phyloP scores from a whole-genome alignment of 1,284 basidiomycete species.

The Chondrostereum purpureum region DNA sequence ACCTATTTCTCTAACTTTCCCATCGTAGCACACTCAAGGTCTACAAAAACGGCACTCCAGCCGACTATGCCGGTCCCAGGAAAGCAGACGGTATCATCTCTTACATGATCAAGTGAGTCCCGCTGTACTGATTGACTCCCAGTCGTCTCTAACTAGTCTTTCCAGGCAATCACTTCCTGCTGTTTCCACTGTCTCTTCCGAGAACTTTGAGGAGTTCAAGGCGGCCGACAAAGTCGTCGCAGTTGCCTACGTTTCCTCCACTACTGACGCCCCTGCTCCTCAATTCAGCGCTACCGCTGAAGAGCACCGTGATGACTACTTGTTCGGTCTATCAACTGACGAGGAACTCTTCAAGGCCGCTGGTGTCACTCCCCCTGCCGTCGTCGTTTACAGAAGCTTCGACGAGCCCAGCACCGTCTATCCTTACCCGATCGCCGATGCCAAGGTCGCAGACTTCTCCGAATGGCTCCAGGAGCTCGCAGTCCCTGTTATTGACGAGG shows the following conservation, averaged over 20 bases:
- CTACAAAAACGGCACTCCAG: slow-evolving; percentile 78
- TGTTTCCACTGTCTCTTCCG: slow-evolving; percentile 72
- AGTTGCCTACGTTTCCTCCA: slow-evolving; percentile 75
- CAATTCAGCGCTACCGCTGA: slow-evolving; percentile 81
- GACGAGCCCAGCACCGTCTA: slow-evolving; percentile 80
- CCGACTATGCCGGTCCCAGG: slow-evolving; percentile 83
- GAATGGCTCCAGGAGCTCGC: slow-evolving; percentile 82
- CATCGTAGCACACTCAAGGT: slow-evolving; percentile 73
- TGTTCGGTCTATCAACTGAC: slow-evolving; percentile 86
- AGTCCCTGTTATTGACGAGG: slow-evolving; percentile 88
- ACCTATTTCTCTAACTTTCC: slow-evolving; percentile 7
- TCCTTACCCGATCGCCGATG: slow-evolving; percentile 57
- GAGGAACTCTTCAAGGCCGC: slow-evolving; percentile 61
- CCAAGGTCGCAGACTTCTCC: slow-evolving; percentile 57
- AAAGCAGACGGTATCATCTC: slow-evolving; percentile 95
- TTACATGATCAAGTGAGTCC: slow-evolving; percentile 92
- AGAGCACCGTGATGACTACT: slow-evolving; percentile 84
- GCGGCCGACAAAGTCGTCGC: slow-evolving; percentile 88
- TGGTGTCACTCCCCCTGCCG: slow-evolving; percentile 71
- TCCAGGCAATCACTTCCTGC: slow-evolving; percentile 92
- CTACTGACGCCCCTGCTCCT: slow-evolving; percentile 60
- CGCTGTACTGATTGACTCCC: neutral
- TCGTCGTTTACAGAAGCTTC: slow-evolving; percentile 91
- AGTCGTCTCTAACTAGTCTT: slow-evolving; percentile 10
- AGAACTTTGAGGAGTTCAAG: slow-evolving; percentile 82